phyloP scores from a whole-genome alignment of 768 basidiomycete genomes.

The Rhodotorula diobovata region DNA sequence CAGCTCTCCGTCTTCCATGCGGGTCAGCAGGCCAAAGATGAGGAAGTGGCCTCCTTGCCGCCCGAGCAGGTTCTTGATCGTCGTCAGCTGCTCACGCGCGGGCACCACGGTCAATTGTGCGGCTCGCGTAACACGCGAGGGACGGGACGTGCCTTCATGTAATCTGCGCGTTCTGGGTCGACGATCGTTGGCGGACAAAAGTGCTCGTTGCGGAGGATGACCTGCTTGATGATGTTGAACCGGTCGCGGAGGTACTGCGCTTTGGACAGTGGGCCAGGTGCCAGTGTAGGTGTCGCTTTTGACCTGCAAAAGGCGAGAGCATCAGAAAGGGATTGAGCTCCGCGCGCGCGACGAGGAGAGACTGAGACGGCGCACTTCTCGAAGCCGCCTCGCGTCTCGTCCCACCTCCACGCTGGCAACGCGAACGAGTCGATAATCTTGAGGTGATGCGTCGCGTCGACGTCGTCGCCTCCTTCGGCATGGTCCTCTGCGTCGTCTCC shows the following conservation, averaged over 20 bases:
- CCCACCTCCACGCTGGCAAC: slow-evolving; percentile 93
- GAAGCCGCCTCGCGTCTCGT: slow-evolving; percentile 76
- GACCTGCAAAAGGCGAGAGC: slow-evolving; percentile 50
- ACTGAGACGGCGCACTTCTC: slow-evolving; percentile 60
- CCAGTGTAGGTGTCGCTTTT: slow-evolving; percentile 59
- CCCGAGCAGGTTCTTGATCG: slow-evolving; percentile 92
- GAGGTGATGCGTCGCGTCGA: slow-evolving; percentile 77
- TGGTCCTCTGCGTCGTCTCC: slow-evolving; percentile 6
- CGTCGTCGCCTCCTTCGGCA: slow-evolving; percentile 5
- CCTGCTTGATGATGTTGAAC: slow-evolving; percentile 84
- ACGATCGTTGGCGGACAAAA: slow-evolving; percentile 86
- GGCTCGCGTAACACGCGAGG: no score
- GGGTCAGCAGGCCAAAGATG: slow-evolving; percentile 83
- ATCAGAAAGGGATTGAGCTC: not conserved
- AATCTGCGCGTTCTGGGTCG: slow-evolving; percentile 76
- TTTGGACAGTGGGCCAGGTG: slow-evolving; percentile 77
- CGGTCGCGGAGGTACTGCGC: slow-evolving; percentile 75
- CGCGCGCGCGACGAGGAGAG: not conserved
- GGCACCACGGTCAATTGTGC: no score
- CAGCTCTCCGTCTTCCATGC: slow-evolving; percentile 82
- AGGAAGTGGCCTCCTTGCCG: slow-evolving; percentile 84
- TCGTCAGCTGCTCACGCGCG: slow-evolving; percentile 62
- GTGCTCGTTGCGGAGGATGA: slow-evolving; percentile 89
- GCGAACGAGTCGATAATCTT: slow-evolving; percentile 84
- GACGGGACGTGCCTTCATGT: slow-evolving; percentile 64